These are phyloP conservation scores for Leccinum colubrinum DNA, from an alignment of 1,284 basidiomycete genomes.

Conservation along the genomic window DNA sequence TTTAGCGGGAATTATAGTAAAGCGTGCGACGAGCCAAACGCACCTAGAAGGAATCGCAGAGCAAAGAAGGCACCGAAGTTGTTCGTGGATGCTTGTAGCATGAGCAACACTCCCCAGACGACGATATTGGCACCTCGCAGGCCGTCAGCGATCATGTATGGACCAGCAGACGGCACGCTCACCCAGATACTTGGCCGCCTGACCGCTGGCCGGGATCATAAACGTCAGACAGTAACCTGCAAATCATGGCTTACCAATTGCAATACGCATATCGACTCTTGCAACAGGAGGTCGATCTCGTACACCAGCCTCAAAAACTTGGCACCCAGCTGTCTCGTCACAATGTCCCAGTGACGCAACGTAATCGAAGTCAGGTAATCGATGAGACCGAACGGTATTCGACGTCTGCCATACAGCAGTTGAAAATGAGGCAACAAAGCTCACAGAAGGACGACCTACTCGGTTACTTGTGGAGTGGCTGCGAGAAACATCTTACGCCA, in stretches of 20 bases:
- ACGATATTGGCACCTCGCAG: slow-evolving; percentile 54
- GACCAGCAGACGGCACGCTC: not conserved
- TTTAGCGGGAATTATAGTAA: not conserved
- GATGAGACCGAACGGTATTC: slow-evolving; percentile 74
- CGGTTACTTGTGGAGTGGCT: slow-evolving; percentile 84
- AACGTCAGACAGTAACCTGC: slow-evolving; percentile 1
- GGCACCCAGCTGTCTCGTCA: too few relatives aligned
- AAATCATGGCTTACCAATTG: slow-evolving; percentile 45
- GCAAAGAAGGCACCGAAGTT: slow-evolving; percentile 63
- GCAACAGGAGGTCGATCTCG: slow-evolving; percentile 51
- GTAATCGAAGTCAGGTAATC: slow-evolving; percentile 77
- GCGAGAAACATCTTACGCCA: slow-evolving; percentile 80
- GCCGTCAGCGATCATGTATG: not conserved
- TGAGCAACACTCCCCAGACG: slow-evolving; percentile 48
- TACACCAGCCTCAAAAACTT: slow-evolving; percentile 53
- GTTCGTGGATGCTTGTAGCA: slow-evolving; percentile 46
- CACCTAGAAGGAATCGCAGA: slow-evolving; percentile 59
- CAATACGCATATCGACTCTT: slow-evolving; percentile 49
- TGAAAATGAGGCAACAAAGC: slow-evolving; percentile 6
- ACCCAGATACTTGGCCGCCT: slow-evolving; percentile 72
- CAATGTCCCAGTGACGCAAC: slow-evolving; percentile 68
- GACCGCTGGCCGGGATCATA: slow-evolving; percentile 11
- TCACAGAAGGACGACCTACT: slow-evolving; percentile 47
- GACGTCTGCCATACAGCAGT: slow-evolving; percentile 38
- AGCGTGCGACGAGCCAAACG: slow-evolving; percentile 5